Evolutionary conservation across 2,329 filamentous ascomycete genomes (phyloP), one percentile per base, ranked within the genome.

Genomic region (Apiospora sp.): DNA sequence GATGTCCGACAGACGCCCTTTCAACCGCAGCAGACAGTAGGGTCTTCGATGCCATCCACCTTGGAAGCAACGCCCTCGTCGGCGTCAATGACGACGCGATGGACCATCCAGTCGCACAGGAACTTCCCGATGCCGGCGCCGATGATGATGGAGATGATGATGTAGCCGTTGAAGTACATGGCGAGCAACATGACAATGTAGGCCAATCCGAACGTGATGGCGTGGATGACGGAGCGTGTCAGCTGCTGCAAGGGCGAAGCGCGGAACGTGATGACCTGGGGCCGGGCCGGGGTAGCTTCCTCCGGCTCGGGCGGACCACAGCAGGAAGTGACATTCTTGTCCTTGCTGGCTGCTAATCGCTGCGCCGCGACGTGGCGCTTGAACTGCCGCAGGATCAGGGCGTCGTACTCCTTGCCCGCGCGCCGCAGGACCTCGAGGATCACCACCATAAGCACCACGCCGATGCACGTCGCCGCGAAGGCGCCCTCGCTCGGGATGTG

Each of bases 61-160:
- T 34, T 72, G 30, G 48, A 34, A 22, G n/a, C 72, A 10, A 12
- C 22, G 37, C 14, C 74, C 0, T 75, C 76, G 5, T 75, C 75
- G 1, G 73, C 74, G 5, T 74, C 77, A 0, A 81, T 73, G 0
- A 84, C 80, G n/a, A 87, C 80, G 71, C 81, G 83, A 68, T 82
- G 80, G 34, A 84, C 84, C 78, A 87, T 79, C 87, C 87, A 89
- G 77, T 88, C 86, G 75, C 84, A 87, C n/a, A 87, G 75, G 76
- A 88, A 88, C 79, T 88, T 88, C 73, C 87, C 87, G 64, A 88
- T 75, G 10, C 85, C 84, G 13, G 85, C 85, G 4, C 87, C 87
- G 58, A 88, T 77, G 41, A 86, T 78, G 68, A 85, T 85, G 69
- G 80, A 82, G 71, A 85, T 82, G 72, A 86, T 84, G 71, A 85